Percentiles rank a stretch among this genome's conserved stretches.
Evolutionary conservation across 1,284 basidiomycete species (phyloP).

Genomic region (Blastosporella zonata): DNA sequence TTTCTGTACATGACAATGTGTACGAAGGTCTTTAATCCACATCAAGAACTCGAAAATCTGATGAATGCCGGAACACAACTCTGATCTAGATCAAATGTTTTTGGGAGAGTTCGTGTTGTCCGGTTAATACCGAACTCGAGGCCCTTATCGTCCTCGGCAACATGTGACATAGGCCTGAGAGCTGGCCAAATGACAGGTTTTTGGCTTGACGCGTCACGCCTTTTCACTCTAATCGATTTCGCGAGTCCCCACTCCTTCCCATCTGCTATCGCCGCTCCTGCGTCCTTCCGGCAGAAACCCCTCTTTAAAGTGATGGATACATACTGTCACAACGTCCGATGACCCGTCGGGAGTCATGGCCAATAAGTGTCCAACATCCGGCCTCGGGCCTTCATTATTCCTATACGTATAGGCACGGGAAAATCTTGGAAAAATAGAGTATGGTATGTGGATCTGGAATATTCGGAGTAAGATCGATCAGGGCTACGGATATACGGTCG

Average conservation of each 20-base stretch:
- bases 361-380: too few relatives aligned
- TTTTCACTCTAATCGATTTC: slow-evolving; percentile 4
- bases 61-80: too few relatives aligned
- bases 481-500: background rate
- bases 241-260: background rate
- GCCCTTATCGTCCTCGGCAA: slow-evolving; percentile 3
- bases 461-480: background rate
- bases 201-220: slow-evolving; percentile 1
- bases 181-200: background rate
- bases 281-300: too few relatives aligned
- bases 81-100: too few relatives aligned
- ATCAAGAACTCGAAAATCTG: too few relatives aligned
- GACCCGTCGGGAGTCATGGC: too few relatives aligned
- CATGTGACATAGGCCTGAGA: background rate
- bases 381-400: background rate
- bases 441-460: background rate
- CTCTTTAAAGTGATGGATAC: too few relatives aligned
- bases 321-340: too few relatives aligned
- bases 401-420: background rate
- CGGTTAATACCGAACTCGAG: slow-evolving; percentile 1
- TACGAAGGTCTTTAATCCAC: too few relatives aligned
- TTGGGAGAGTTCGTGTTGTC: background rate
- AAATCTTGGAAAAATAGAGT: background rate
- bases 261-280: too few relatives aligned
- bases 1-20: too few relatives aligned